Evolutionary conservation across 169 alveolate species (phyloP), one percentile per base, ranked within the genome.

Genomic region (Gregarina niphandrodes): DNA sequence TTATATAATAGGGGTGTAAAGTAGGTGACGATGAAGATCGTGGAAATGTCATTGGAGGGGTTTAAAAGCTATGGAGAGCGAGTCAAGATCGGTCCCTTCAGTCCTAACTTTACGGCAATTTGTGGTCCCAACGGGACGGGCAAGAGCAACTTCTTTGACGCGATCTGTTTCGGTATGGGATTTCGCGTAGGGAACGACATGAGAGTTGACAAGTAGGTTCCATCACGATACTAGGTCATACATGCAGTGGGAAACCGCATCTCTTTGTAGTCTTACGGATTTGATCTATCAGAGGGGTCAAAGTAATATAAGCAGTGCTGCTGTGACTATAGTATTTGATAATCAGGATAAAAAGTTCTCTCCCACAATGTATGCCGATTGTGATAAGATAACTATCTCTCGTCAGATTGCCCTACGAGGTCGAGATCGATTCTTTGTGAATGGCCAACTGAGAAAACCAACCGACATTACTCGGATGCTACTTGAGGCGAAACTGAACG

Each of bases 121-220:
- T 90, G 97, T 16, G 99, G 99, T 4, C 72, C 82, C 28, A 89
- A 92, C 57, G 98, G 98, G 0, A 75, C 92, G 40, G 98, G 98
- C 5, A 93, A 93, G 67, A 87, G 97, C 1, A 90, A 93, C 60
- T 88, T 93, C 24, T 61, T 93, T 44, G 98, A 93, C 67, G 79
- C 97, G 2, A 80, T 91, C 39, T 81, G 96, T 47, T 93, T 93
- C 62, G 94, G 82, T 6, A 60, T 89, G 49, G 96, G 96, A 2
- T 80, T n/a, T n/a, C n/a, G n/a, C n/a, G n/a, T n/a, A n/a, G n/a
- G n/a, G n/a, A n/a, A n/a, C n/a, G n/a, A n/a, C n/a, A n/a, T n/a
- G n/a, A n/a, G n/a, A n/a, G n/a, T n/a, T n/a, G n/a, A n/a, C n/a
- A n/a, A n/a, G n/a, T n/a, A n/a, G n/a, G n/a, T n/a, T n/a, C n/a